Conservation (phyloP, 169 alveolate species). For the Ichthyophthirius multifiliis region DNA sequence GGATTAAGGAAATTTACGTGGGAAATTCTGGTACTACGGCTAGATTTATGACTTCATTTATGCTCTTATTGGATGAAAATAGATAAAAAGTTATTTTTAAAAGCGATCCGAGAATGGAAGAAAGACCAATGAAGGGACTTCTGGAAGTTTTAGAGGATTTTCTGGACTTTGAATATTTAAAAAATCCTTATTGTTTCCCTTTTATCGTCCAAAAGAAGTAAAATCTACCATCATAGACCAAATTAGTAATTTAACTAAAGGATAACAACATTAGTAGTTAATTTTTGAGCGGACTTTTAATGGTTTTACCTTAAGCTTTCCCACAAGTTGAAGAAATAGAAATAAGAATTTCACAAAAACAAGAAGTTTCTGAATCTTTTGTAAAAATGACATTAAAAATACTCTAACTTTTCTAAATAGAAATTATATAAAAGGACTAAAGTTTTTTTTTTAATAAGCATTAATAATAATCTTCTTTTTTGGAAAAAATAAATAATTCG, state of each 20-base stretch:
- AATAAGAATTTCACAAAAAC: neutral
- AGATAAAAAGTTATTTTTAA: neutral
- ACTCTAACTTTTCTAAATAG: constrained; percentile 18
- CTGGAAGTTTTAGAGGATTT: constrained; percentile 9
- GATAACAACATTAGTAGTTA: constrained; percentile 18
- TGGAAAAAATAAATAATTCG: too few relatives aligned
- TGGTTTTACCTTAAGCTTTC: constrained; percentile 32
- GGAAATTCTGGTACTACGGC: constrained; percentile 44
- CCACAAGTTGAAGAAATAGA: neutral
- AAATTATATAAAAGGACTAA: neutral
- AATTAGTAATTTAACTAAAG: constrained; percentile 17
- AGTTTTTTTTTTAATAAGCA: neutral
- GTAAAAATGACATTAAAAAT: constrained; percentile 26
- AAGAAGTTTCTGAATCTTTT: constrained; percentile 14
- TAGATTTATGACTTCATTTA: constrained; percentile 15
- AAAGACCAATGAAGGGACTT: constrained; percentile 39
- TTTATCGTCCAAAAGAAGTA: constrained; percentile 2
- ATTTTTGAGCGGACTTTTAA: constrained; percentile 27
- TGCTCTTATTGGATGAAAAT: neutral
- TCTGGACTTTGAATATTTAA: constrained; percentile 9
- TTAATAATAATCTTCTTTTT: neutral
- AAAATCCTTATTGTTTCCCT: constrained; percentile 26
- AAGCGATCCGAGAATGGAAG: constrained; percentile 27
- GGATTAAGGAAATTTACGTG: constrained; percentile 18
- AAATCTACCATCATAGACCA: neutral